Percentiles rank a stretch among this genome's conserved stretches.
Conservation (phyloP, 179 eudicot genomes). For the Carnegiea gigantea region DNA sequence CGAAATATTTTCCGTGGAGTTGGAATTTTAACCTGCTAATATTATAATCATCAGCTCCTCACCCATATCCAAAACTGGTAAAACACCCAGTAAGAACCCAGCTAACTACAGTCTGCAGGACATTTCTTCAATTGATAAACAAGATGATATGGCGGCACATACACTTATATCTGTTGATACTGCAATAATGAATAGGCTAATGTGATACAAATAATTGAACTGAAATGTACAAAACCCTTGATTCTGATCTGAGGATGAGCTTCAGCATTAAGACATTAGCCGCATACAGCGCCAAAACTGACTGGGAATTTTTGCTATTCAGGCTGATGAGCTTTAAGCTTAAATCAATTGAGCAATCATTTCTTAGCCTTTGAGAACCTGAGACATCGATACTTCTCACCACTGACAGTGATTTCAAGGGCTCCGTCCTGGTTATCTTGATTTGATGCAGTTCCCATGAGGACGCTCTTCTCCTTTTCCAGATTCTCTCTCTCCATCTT, state of each 20-base stretch:
- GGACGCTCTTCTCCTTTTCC: constrained; percentile 96
- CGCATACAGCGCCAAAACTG: constrained; percentile 8
- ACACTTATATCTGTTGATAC: neutral
- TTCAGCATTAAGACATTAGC: neutral
- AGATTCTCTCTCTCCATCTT: constrained; percentile 96
- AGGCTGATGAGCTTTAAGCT: constrained; percentile 4
- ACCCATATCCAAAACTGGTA: no score
- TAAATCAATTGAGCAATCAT: constrained; percentile 35
- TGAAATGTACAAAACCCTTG: neutral
- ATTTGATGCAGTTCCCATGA: constrained; percentile 99
- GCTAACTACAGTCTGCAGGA: neutral
- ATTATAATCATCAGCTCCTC: no score
- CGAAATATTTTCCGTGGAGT: no score
- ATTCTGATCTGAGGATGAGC: neutral
- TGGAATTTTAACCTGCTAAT: no score
- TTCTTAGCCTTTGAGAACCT: constrained; percentile 96
- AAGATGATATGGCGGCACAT: neutral
- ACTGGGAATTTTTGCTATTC: neutral
- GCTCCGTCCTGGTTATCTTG: constrained; percentile 99
- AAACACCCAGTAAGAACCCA: no score
- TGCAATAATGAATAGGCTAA: neutral
- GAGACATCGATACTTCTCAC: constrained; percentile 94
- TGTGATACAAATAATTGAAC: neutral
- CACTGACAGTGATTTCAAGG: constrained; percentile 94
- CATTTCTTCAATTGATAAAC: neutral